Base-by-base conservation (phyloP, 179 eudicot genomes). In the Beta macrorhiza region DNA sequence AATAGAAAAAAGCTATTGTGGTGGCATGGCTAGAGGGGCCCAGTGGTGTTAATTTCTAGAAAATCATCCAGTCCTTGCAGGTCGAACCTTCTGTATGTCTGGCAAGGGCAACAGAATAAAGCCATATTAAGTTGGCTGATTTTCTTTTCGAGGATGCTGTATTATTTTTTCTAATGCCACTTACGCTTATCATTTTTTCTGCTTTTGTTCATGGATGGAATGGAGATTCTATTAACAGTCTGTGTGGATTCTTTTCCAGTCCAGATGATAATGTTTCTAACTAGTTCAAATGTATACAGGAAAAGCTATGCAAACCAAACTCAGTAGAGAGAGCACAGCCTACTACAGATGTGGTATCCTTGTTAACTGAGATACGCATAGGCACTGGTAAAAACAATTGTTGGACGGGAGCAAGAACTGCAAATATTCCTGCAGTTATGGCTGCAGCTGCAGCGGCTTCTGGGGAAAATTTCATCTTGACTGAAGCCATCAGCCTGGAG, bases 391-490 rank as follows among this genome's bases (percentile, higher is more conserved):
- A 93, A 88, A 94, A 86, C 91, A 95, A 97, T 76, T 85, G 89
- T 83, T 97, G 97, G 97, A 88, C 87, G 70, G 98, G 97, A 76
- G 87, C 91, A 71, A 91, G 89, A 88, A 87, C 98, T 77, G 98
- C 97, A 81, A 97, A 97, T 89, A 89, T 97, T 83, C 99, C 99
- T 74, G 99, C 99, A 82, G 99, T 97, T 63, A 94, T 94, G 92
- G 93, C 95, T 79, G 93, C 99, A 76, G 98, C 98, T 8, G 99
- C 97, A 80, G 99, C 98, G 5, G 99, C 99, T 75, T 97, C 99
- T 45, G 99, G 99, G 57, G 97, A 92, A 85, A 91, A 90, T 82
- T 86, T 97, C 59, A 89, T 88, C 82, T 83, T 90, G 81, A 91
- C 89, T 44, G 99, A 97, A 83, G 92, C 97, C 62, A 91, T 97